Evolutionary conservation across 192 early-diverging fungal genomes (phyloP), one percentile per base, ranked within the genome.

Genomic region (Jimgerdemannia flammicorona): DNA sequence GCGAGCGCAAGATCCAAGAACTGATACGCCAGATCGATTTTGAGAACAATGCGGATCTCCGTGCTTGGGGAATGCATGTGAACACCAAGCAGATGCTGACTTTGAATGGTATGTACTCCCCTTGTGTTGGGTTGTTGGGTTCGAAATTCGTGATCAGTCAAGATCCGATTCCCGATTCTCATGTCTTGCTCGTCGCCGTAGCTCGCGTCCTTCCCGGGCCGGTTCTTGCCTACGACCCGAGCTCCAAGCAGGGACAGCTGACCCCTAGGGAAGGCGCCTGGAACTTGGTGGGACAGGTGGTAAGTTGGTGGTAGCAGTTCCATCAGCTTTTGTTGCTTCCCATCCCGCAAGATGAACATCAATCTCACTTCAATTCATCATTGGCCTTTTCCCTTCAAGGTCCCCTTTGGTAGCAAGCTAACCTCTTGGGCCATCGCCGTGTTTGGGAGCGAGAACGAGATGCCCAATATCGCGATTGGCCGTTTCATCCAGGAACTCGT

Each of bases 271-370:
- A 87, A 75, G 96, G 97, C 40, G 90, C 92, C 7, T 98, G 97
- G 97, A 96, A 97, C 76, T 83, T 98, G 72, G 88, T 88, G 68
- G 93, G 93, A 75, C 91, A 92, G 81, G 88, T 89, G 73, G 92
- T 98, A 59, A 59, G 49, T 59, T 59, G 6, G 0, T 6, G 8
- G 49, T 59, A 10, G 6, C 14, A 10, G 6, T 59, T 59, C 14
- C 14, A 10, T 59, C 14, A 10, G 0, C 14, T 59, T 59, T 59
- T 59, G 6, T 59, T 59, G 6, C 14, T 59, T 59, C 14, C 2
- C 14, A 10, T 59, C 49, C 49, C 49, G 14, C 49, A 59, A 59
- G 49, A 59, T 14, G 49, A 59, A 59, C 14, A 59, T 59, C 14
- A 59, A 59, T 59, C 49, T 59, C 49, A 59, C 49, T 0, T 59